Evolutionary conservation across 169 alveolate genomes (phyloP), one percentile per base, ranked within the genome.

Genomic region (Plasmodium sp.): DNA sequence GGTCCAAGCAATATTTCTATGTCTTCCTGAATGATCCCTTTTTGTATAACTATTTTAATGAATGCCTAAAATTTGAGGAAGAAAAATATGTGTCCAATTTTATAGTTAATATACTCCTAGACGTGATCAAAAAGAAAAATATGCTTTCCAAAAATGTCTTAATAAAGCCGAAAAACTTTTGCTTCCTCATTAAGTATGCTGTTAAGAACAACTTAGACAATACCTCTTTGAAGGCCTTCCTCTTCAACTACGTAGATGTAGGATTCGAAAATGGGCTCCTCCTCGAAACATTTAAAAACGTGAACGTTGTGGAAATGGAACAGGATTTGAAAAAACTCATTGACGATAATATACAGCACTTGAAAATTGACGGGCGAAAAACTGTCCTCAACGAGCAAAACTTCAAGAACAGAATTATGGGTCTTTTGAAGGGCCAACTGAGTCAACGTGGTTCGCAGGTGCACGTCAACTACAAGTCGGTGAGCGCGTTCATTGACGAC

Each of bases 341-440:
- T 45, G 83, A 90, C 51, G 67, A 79, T 14, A 90, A 90, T 90
- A 58, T 80, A 22, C 43, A 79, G 39, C 74, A 80, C 67, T 58
- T 90, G 62, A 56, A 90, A 80, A 43, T 80, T 16, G 91, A 79
- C 54, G n/a, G 34, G 36, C 36, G 51, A 16, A 79, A 90, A 51
- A 80, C 41, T 33, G 51, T 90, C 71, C 48, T 73, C 18, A 90
- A 90, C 31, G 73, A 90, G 31, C 94, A 90, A 51, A 90, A 90
- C 82, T 90, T 90, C 80, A 90, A 90, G 83, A 90, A 90, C 73
- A 80, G 94, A 90, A 90, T 90, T 79, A 90, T 90, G 10, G 94
- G 94, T 3, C 39, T 90, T 7, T 41, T 90, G 74, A 90, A 90
- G 54, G 51, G 73, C 7, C 45, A 90, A 41, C 16, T 90, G 27